Conservation (phyloP, 345 rosid genomes). For the Gossypium raimondii region DNA sequence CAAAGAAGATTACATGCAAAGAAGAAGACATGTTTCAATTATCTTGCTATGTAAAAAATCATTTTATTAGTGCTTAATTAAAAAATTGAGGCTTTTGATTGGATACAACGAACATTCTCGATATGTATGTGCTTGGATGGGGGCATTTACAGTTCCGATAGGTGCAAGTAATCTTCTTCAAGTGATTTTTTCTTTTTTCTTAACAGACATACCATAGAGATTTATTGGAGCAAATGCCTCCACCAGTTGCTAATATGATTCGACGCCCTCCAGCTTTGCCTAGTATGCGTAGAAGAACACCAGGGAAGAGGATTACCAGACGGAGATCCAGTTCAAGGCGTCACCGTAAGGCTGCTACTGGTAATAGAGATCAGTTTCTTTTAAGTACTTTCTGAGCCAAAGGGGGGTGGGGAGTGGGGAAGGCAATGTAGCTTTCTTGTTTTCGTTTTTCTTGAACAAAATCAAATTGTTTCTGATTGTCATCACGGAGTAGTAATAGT, state of each 20-base stretch:
- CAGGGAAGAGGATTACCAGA: conserved; percentile 40
- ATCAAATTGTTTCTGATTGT: conserved; percentile 8
- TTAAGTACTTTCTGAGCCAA: background rate
- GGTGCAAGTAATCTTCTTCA: background rate
- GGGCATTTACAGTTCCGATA: background rate
- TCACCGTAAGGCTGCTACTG: conserved; percentile 55
- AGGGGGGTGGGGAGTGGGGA: background rate
- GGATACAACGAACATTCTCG: background rate
- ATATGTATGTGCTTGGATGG: background rate
- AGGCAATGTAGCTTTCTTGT: background rate
- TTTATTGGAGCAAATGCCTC: conserved; percentile 60
- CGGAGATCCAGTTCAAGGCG: conserved; percentile 46
- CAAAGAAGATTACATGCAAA: background rate
- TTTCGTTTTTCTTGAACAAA: background rate
- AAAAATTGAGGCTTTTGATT: background rate
- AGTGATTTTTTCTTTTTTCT: background rate
- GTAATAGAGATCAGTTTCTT: conserved; percentile 32
- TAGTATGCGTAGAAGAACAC: conserved; percentile 20
- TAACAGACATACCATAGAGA: conserved; percentile 76
- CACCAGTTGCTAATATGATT: conserved; percentile 28
- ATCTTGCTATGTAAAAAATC: background rate
- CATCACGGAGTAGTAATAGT: background rate
- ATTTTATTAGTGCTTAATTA: background rate
- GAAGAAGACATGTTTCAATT: background rate
- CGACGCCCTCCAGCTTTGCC: conserved; percentile 27